Evolutionary conservation across 1,284 basidiomycete genomes (phyloP).

Genomic region (Melanopsichium pennsylvanicum): DNA sequence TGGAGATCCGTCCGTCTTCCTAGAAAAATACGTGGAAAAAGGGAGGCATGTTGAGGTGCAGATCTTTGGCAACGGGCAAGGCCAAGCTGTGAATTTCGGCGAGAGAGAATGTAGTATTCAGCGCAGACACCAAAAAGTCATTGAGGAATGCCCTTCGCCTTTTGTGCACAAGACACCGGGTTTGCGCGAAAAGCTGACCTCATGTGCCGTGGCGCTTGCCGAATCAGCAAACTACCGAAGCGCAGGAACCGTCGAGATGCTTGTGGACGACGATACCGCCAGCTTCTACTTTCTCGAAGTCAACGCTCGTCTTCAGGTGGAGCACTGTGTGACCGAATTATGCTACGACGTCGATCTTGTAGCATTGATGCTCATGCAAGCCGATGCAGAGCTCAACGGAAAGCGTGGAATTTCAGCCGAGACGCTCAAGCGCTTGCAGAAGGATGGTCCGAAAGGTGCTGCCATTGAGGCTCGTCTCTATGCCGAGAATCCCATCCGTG

Average conservation of each 20-base stretch:
- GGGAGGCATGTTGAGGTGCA: conserved; percentile 71
- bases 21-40: conserved; percentile 73
- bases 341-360: conserved; percentile 25
- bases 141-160: conserved; percentile 75
- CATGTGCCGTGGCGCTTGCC: conserved; percentile 71
- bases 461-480: conserved; percentile 76
- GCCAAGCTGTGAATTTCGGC: conserved; percentile 73
- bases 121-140: conserved; percentile 77
- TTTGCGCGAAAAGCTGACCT: conserved; percentile 68
- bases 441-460: conserved; percentile 54
- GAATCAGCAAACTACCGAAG: conserved; percentile 72
- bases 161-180: conserved; percentile 65
- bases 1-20: conserved; percentile 71
- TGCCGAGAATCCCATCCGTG: conserved; percentile 73
- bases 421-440: conserved; percentile 60
- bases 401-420: conserved; percentile 67
- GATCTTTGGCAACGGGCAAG: conserved; percentile 74
- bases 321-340: conserved; percentile 74
- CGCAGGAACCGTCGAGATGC: conserved; percentile 76
- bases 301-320: conserved; percentile 78
- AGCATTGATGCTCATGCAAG: conserved; percentile 74
- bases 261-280: conserved; percentile 72
- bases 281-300: conserved; percentile 78
- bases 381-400: conserved; percentile 52
- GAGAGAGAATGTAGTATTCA: conserved; percentile 74